Conservation (phyloP, 106 monocot species). For the Dioscorea zingiberensis region DNA sequence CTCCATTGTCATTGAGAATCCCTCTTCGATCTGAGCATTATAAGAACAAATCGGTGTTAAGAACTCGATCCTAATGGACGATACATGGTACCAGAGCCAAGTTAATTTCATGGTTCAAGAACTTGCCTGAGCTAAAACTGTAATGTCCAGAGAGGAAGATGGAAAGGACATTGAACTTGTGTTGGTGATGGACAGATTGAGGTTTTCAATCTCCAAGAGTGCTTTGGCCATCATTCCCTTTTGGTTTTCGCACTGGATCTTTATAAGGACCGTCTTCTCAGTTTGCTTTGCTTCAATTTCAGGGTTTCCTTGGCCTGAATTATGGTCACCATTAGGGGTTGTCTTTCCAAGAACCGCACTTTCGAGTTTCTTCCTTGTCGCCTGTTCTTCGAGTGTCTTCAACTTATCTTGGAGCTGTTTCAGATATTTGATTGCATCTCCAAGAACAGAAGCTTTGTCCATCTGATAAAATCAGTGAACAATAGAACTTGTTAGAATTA, state of each 20-base stretch:
- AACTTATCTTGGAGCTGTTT: conserved; percentile 25
- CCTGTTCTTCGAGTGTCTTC: conserved; percentile 16
- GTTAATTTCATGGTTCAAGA: neutral
- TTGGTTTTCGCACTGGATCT: conserved; percentile 11
- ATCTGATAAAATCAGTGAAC: conserved; percentile 3
- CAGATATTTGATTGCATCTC: conserved; percentile 25
- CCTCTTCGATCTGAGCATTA: neutral
- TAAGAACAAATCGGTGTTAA: neutral
- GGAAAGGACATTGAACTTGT: conserved; percentile 8
- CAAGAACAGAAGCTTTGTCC: conserved; percentile 32
- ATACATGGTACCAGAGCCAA: neutral
- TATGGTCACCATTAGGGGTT: conserved; percentile 1
- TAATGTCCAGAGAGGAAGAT: conserved; percentile 1
- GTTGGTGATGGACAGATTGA: conserved; percentile 8
- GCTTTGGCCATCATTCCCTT: conserved; percentile 11
- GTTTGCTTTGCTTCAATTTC: conserved; percentile 16
- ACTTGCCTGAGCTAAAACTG: conserved; percentile 7
- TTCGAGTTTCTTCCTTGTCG: conserved; percentile 1
- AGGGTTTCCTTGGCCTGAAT: conserved; percentile 2
- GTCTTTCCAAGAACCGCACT: conserved; percentile 6
- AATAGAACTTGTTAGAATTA: neutral
- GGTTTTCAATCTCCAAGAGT: conserved; percentile 16
- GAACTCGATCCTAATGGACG: neutral
- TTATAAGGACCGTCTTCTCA: conserved; percentile 14
- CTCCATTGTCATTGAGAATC: conserved; percentile 4